Conservation (phyloP, 2,329 filamentous ascomycete genomes). For the Exophiala viscosa region DNA sequence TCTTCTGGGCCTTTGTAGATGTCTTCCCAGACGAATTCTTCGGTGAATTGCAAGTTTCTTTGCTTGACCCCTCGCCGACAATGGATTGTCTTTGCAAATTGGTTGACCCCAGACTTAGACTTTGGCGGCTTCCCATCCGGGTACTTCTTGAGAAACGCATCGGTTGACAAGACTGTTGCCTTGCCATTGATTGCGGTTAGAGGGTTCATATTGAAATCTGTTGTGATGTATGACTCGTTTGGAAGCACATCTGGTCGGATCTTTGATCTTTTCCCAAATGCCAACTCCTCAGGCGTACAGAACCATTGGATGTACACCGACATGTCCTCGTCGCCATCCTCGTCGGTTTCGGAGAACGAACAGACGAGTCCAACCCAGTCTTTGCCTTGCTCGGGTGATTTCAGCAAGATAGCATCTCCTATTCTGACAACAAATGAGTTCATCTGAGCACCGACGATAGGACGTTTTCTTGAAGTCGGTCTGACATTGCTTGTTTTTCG, state of each 20-base stretch:
- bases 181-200: slow-evolving; percentile 87
- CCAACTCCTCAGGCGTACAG: slow-evolving; percentile 76
- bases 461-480: slow-evolving; percentile 18
- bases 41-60: slow-evolving; percentile 82
- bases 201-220: slow-evolving; percentile 81
- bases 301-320: slow-evolving; percentile 95
- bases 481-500: slow-evolving; percentile 26
- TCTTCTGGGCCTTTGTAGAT: slow-evolving; percentile 65
- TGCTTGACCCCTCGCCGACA: slow-evolving; percentile 88
- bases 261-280: slow-evolving; percentile 55
- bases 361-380: slow-evolving; percentile 90
- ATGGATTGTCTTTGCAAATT: slow-evolving; percentile 81
- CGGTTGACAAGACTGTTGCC: slow-evolving; percentile 71
- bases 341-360: slow-evolving; percentile 71
- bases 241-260: slow-evolving; percentile 68
- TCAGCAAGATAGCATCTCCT: slow-evolving; percentile 81
- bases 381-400: slow-evolving; percentile 79
- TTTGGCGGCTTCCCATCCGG: slow-evolving; percentile 73
- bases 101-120: slow-evolving; percentile 55
- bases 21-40: slow-evolving; percentile 90
- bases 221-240: slow-evolving; percentile 90
- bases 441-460: slow-evolving; percentile 77
- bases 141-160: slow-evolving; percentile 64
- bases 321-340: slow-evolving; percentile 66
- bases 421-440: slow-evolving; percentile 74